Evolutionary conservation across 768 basidiomycete genomes (phyloP), one percentile per base, ranked within the genome.

Genomic region (Boletus tomentosulus): DNA sequence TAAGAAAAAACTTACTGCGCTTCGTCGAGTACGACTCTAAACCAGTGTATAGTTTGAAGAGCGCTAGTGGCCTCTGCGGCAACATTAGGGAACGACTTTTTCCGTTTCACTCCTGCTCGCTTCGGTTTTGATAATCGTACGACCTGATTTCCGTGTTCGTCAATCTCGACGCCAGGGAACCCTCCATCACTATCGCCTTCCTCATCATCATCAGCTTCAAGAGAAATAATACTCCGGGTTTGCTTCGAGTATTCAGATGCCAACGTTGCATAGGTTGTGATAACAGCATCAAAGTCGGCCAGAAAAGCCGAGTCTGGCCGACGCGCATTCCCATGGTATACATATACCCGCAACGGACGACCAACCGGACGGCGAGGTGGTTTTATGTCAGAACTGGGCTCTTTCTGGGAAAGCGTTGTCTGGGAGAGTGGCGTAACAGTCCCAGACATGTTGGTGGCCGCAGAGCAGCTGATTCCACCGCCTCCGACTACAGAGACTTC

Each of bases 171-270:
- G 6, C 80, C 78, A 16, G 80, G 82, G 19, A 78, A 77, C 25
- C 81, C 83, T 53, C 85, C 85, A 55, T 84, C 85, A 51, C 84
- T 84, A 37, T 72, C 76, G n/a, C 74, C 78, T 34, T 82, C 87
- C 19, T 91, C 89, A 2, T 82, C 83, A 0, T 83, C 83, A 4
- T 88, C 85, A 2, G 76, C 84, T 30, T 83, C 86, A 4, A 74
- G 74, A 47, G 71, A 73, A 30, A 79, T 76, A 7, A 82, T 70
- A 54, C 84, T 89, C 63, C 83, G 78, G 53, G 73, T 83, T 71
- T 98, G 95, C 67, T 89, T 96, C 15, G 93, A 95, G 67, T 80
- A 98, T 67, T 99, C 97, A 12, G 90, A 89, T 1, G 95, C 96
- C 37, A 99, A 77, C 0, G 97, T 98, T 28, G 93, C 88, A 71